Evolutionary conservation across 192 early-diverging fungal genomes (phyloP).

Genomic region (Geosiphon pyriformis): DNA sequence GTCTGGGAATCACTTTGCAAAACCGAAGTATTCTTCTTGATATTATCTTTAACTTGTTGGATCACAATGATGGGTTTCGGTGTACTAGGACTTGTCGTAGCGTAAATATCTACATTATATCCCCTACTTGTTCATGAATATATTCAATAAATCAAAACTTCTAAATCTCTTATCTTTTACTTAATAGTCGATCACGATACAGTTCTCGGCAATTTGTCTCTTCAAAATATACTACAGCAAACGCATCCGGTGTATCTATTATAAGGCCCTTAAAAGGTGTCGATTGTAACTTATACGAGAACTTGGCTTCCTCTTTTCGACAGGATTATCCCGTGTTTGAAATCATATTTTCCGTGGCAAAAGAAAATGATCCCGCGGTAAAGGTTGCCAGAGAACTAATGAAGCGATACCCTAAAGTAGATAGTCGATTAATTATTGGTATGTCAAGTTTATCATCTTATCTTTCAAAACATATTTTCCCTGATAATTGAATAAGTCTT

Average conservation of each 20-base stretch:
- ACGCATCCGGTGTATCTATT: slow-evolving; percentile 80
- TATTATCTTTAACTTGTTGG: slow-evolving; percentile 37
- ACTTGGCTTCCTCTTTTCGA: slow-evolving; percentile 79
- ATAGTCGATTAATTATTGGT: slow-evolving; percentile 77
- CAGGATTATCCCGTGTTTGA: slow-evolving; percentile 87
- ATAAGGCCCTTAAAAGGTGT: slow-evolving; percentile 92
- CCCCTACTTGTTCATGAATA: not conserved
- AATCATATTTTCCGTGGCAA: slow-evolving; percentile 85
- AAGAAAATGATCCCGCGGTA: slow-evolving; percentile 76
- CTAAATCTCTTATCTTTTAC: not conserved
- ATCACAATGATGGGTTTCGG: slow-evolving; percentile 21
- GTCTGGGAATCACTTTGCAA: slow-evolving; percentile 36
- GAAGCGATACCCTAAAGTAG: slow-evolving; percentile 64
- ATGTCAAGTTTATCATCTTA: too few relatives aligned
- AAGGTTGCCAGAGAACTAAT: slow-evolving; percentile 67
- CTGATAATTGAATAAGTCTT: slow-evolving; percentile 3
- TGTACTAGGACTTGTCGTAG: not conserved
- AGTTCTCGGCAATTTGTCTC: slow-evolving; percentile 32
- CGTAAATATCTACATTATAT: slow-evolving; percentile 7
- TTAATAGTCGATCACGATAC: slow-evolving; percentile 30
- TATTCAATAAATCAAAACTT: not conserved
- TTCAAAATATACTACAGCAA: slow-evolving; percentile 31
- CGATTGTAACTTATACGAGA: slow-evolving; percentile 75
- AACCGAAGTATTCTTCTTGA: slow-evolving; percentile 33
- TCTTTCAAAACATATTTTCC: slow-evolving; percentile 13